phyloP scores from a whole-genome alignment of 495 filamentous ascomycete species.

The Podospora comata region DNA sequence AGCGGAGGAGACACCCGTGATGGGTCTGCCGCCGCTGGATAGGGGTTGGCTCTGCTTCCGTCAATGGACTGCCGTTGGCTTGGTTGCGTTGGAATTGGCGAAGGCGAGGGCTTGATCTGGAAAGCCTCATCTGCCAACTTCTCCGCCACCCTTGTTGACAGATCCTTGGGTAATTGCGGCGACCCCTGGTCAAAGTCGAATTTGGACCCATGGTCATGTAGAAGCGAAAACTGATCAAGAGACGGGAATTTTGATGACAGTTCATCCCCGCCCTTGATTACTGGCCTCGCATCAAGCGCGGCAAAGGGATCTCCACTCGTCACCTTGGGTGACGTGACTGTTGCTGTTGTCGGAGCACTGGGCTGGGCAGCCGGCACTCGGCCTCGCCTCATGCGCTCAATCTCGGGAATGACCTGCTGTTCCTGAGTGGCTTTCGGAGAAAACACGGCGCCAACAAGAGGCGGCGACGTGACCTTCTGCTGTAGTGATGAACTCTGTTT shows the following conservation, averaged over 20 bases:
- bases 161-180: conserved; percentile 53
- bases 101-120: conserved; percentile 29
- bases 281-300: conserved; percentile 67
- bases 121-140: conserved; percentile 82
- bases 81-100: conserved; percentile 17
- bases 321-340: conserved; percentile 70
- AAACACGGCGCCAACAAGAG: conserved; percentile 65
- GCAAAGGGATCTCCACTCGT: conserved; percentile 84
- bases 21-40: conserved; percentile 15
- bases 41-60: conserved; percentile 27
- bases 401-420: conserved; percentile 76
- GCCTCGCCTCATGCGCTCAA: conserved; percentile 91
- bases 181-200: conserved; percentile 76
- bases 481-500: conserved; percentile 20
- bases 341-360: conserved; percentile 47
- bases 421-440: conserved; percentile 65
- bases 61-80: conserved; percentile 39
- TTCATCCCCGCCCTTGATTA: conserved; percentile 63
- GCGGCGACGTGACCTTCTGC: conserved; percentile 44
- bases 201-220: conserved; percentile 80
- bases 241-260: conserved; percentile 82
- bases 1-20: conserved; percentile 28
- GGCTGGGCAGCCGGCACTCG: conserved; percentile 60
- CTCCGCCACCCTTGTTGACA: conserved; percentile 74
- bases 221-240: conserved; percentile 85